Base-by-base conservation (phyloP, 1,139 yeast genomes). In the Arxiozyma bovina region DNA sequence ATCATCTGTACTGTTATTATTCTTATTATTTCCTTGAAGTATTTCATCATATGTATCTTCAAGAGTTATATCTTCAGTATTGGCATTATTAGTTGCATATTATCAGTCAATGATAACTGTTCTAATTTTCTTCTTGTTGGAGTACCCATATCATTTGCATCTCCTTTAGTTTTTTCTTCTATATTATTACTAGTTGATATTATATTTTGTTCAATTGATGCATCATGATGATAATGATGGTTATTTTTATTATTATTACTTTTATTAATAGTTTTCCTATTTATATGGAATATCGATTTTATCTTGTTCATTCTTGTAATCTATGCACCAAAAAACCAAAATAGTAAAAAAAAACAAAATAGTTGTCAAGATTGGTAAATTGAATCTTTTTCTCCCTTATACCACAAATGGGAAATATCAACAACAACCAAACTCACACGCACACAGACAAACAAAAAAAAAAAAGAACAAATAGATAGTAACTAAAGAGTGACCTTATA, bases 241-340 rank as follows among this genome's bases (percentile, higher is more conserved):
- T 30, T n/a, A 44, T 4, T 30, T 34, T 27, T 9, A 9, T n/a
- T 42, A 21, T 25, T n/a, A 15, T 12, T 23, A 20, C 17, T 23
- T 9, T 44, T 21, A 34, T 42, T 41, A 30, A 22, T 20, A 49
- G 51, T 17, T 15, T 49, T 45, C 40, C 52, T 55, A 34, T 46
- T 55, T 43, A 52, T 57, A 45, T 43, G 43, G 30, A 57, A 57
- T 18, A 55, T 50, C 22, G 55, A 55, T 42, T 55, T 57, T 30
- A 57, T 50, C 40, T 57, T 57, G 45, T 57, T 55, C 60, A 57
- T 57, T 20, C 40, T 34, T 12, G 40, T 34, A 34, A n/a, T 15
- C 4, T 15, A 34, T 34, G 3, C 40, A 34, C n/a, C 11, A 34
- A 34, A 15, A 30, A 30, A 30, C 34, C 4, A 8, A 3, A 30